A percentile compares a stretch with the other conserved stretches of the same genome.
phyloP scores from a whole-genome alignment of 169 alveolate genomes.

The Cryptosporidium ubiquitum region DNA sequence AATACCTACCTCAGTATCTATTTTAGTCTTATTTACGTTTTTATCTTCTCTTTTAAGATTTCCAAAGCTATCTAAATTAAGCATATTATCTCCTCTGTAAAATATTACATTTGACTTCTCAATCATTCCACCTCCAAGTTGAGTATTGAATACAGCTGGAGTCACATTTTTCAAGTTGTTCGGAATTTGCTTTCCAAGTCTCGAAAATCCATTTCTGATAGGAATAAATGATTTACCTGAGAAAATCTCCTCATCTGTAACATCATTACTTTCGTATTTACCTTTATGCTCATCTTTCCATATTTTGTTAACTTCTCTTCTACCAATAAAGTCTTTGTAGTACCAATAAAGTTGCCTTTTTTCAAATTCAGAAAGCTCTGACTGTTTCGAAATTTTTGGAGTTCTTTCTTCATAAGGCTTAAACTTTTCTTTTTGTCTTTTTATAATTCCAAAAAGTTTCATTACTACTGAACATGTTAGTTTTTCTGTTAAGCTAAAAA shows the following conservation, averaged over 20 bases:
- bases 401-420: slow-evolving; percentile 58
- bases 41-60: background rate
- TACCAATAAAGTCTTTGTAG: slow-evolving; percentile 28
- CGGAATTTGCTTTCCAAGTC: slow-evolving; percentile 2
- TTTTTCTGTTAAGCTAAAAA: background rate
- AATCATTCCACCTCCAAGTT: background rate
- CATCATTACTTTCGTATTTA: background rate
- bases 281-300: background rate
- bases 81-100: background rate
- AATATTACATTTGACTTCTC: slow-evolving; percentile 9
- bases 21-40: background rate
- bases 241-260: slow-evolving; percentile 29
- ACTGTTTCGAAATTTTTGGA: background rate
- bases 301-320: slow-evolving; percentile 11
- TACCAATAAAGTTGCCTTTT: slow-evolving; percentile 44
- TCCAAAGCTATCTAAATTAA: slow-evolving; percentile 9
- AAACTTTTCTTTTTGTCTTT: slow-evolving; percentile 12
- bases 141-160: background rate
- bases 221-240: slow-evolving; percentile 27
- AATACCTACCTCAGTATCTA: background rate
- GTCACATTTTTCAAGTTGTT: background rate
- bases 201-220: background rate
- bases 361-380: background rate
- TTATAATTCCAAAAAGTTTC: background rate
- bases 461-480: background rate